phyloP scores from a whole-genome alignment of 2,329 filamentous ascomycete species.

The Coleophoma crateriformis region DNA sequence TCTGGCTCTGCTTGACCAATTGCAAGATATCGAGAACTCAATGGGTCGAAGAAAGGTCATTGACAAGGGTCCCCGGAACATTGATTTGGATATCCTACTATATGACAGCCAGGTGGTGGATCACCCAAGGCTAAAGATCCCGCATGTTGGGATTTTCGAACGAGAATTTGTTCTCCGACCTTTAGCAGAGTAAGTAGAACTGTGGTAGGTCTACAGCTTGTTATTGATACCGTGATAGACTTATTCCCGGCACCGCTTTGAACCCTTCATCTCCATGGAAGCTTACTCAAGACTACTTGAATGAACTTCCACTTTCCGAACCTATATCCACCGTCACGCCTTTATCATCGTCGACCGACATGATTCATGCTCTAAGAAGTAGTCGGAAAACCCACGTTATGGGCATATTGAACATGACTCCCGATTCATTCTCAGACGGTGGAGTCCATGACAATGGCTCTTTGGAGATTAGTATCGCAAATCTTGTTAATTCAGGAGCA shows the following conservation, averaged over 20 bases:
- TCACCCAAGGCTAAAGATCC: constrained; percentile 72
- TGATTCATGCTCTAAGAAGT: constrained; percentile 53
- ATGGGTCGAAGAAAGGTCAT: constrained; percentile 80
- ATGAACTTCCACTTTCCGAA: constrained; percentile 46
- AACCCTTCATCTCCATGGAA: constrained; percentile 52
- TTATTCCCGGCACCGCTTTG: constrained; percentile 49
- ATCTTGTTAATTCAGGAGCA: constrained; percentile 60
- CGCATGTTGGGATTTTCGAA: constrained; percentile 80
- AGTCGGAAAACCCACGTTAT: constrained; percentile 68
- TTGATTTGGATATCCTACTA: constrained; percentile 88
- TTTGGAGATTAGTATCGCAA: constrained; percentile 43
- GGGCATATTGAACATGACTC: constrained; percentile 92
- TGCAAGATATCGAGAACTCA: constrained; percentile 77
- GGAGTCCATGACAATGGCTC: constrained; percentile 47
- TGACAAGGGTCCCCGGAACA: constrained; percentile 90
- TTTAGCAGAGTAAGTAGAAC: constrained; percentile 61
- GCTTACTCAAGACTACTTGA: constrained; percentile 54
- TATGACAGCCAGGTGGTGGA: constrained; percentile 65
- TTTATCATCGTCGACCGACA: constrained; percentile 39
- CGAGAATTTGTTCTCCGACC: constrained; percentile 91
- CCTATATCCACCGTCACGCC: constrained; percentile 56
- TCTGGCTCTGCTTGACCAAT: constrained; percentile 67
- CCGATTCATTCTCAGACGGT: constrained; percentile 95
- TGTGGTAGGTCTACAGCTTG: neutral
- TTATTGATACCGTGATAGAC: constrained; percentile 30